Evolutionary conservation across 306 rosid genomes (phyloP), one percentile per base, ranked within the genome.

Genomic region (Geum urbanum): DNA sequence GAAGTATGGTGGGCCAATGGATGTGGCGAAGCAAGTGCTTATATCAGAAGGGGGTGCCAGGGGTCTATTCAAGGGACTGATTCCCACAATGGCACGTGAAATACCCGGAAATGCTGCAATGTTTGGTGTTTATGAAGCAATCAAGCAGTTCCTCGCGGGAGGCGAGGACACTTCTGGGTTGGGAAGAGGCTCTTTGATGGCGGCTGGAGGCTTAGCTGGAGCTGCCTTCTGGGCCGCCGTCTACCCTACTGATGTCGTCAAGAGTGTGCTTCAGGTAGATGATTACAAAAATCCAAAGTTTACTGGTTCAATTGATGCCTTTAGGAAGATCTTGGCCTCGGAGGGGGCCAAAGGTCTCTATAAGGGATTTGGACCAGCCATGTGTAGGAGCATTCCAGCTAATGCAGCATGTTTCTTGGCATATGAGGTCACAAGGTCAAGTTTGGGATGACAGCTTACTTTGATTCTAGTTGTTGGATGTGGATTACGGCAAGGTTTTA

Each of bases 371-470:
- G 96, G 96, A 66, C 99, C 97, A 4, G 97, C 99, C 44, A 95
- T 91, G 89, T 87, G 79, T 44, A 75, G 97, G 71, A 95, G 97
- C 78, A 74, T 95, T 67, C 97, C 97, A 1, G 97, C 97, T 0
- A 95, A 95, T 82, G 97, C 96, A 15, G 99, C 99, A 20, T 91
- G 99, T 66, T 95, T 95, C 88, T 87, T 91, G 87, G 99, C 92
- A 11, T 95, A 95, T 72, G 97, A 91, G 79, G 79, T 95, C 74
- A 84, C 99, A 46, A 86, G 84, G 80, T 91, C 99, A 27, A 87
- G 92, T 79, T 73, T 95, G 67, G 91, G 84, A 64, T 89, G 85
- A 85, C 39, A 39, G 5, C 46, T 62, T 11, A 4, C 66, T 80
- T 63, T 52, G 58, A 44, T 27, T 18, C 35, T 46, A 63, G 10